These are phyloP conservation scores for Candida sithepensis DNA, from an alignment of 805 yeast genomes.

Conservation along the genomic window DNA sequence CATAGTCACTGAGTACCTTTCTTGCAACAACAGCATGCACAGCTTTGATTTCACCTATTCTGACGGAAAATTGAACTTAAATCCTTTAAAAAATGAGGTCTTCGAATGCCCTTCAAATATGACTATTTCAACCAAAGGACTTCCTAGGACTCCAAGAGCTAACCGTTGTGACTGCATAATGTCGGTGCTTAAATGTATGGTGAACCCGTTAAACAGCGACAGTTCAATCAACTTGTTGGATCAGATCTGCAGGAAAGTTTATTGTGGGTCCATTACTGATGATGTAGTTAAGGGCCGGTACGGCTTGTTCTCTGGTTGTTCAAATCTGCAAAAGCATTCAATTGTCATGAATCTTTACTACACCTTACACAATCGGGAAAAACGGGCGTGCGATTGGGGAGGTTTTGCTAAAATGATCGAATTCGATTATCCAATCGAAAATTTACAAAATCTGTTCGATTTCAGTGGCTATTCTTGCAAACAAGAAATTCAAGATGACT, in stretches of 20 bases:
- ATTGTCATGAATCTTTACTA: constrained; percentile 39
- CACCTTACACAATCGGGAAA: constrained; percentile 17
- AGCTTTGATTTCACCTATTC: constrained; percentile 15
- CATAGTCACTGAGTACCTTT: constrained; percentile 10
- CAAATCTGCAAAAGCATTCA: constrained; percentile 35
- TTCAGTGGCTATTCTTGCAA: constrained; percentile 22
- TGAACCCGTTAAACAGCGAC: constrained; percentile 17
- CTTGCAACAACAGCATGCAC: constrained; percentile 12
- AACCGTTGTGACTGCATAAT: constrained; percentile 43
- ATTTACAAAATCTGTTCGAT: constrained; percentile 16
- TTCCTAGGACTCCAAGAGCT: constrained; percentile 41
- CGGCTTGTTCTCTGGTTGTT: constrained; percentile 41
- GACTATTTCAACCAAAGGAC: not conserved
- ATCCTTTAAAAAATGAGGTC: not conserved
- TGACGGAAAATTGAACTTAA: not conserved
- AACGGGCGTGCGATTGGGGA: constrained; percentile 14
- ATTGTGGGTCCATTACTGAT: constrained; percentile 37
- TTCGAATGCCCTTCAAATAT: constrained; percentile 14
- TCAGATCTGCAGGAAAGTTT: constrained; percentile 33
- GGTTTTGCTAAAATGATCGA: constrained; percentile 15
- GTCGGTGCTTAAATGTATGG: constrained; percentile 37
- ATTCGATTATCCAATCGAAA: constrained; percentile 11
- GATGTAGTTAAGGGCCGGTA: constrained; percentile 37
- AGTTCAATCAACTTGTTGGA: constrained; percentile 20
- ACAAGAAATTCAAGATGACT: constrained; percentile 20